Base-by-base conservation (phyloP, 1,284 basidiomycete species). In the Lentinus polychrous region DNA sequence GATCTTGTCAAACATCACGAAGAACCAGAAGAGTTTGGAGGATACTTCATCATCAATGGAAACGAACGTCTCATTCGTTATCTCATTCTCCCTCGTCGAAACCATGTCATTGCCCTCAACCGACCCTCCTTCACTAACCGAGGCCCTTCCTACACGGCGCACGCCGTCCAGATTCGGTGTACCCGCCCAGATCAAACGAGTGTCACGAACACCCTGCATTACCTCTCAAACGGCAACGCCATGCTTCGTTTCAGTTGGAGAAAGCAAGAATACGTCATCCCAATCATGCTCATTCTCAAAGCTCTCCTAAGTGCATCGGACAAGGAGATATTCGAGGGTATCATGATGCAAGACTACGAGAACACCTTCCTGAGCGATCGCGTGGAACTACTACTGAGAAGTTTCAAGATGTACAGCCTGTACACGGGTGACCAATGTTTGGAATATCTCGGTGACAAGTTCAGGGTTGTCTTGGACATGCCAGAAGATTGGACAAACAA, bases 41-140 rank as follows among this genome's bases (percentile, higher is more conserved):
- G 95, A 23, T 99, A 99, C 73, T 99, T 99, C 64, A 81, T 99
- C 60, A 87, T 99, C 66, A 99, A 99, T 66, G 96, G 96, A 53
- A 99, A 98, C 71, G 96, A 99, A 72, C 92, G 94, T 70, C 81
- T 99, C 57, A 93, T 99, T 60, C 93, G 96, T 51, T 98, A 94
- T 71, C 86, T 96, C 61, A 94, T 94, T 66, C 83, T 94, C 55
- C 93, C 82, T 54, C 86, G 83, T 57, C 79, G 94, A 52, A 92
- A 96, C 64, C 91, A 94, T 69, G 90, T 90, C 60, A 90, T 91
- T 54, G 83, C 90, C 34, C 83, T 96, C 58, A 72, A 88, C 55
- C 87, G 93, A 38, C 83, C 89, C 27, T 87, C 91, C 12, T 99
- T 93, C 69, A 67, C 81, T 49, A 95, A 92, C 60, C 89, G 96